Base-by-base conservation (phyloP, 805 yeast species). In the Monosporozyma aquatica region DNA sequence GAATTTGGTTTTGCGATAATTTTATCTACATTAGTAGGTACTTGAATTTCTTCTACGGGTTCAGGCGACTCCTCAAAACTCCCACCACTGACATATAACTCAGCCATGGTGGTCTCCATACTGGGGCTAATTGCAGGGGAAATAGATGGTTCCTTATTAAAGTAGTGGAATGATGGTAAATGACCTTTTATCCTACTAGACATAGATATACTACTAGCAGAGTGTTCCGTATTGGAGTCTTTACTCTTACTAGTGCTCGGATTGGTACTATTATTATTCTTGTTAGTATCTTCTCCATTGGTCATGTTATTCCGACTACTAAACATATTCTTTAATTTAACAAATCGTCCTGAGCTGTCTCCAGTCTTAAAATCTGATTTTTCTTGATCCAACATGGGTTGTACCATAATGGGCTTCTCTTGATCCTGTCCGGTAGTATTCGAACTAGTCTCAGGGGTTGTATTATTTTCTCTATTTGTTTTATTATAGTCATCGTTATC, bases 271-370 rank as follows among this genome's bases (percentile, higher is more conserved):
- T n/a, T 32, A 14, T 30, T 37, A 6, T 14, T 28, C 11, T 32
- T 23, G n/a, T 21, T 26, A 37, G n/a, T 11, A 14, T 15, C 22
- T 24, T 36, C n/a, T 28, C n/a, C 11, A 11, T 24, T 34, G n/a
- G n/a, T n/a, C n/a, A n/a, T n/a, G n/a, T 24, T 24, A n/a, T 11
- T 28, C 3, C 29, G 10, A 15, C 14, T 18, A 42, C 29, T 30
- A 32, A 42, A 42, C 20, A 43, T 34, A 27, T 24, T 34, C 22
- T 29, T 43, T 15, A 38, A 27, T 28, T 27, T 43, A 15, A n/a
- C 27, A 22, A 43, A 32, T 27, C 32, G 38, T 18, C 37, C 30
- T 22, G 42, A 24, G 6, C 20, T 28, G 3, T 20, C 18, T 9
- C 6, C n/a, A 6, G 23, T 15, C 5, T 15, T 18, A 2, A 13